Conservation (phyloP, 228 moss, liverwort and hornwort species). For the Sphagnum fallax region DNA sequence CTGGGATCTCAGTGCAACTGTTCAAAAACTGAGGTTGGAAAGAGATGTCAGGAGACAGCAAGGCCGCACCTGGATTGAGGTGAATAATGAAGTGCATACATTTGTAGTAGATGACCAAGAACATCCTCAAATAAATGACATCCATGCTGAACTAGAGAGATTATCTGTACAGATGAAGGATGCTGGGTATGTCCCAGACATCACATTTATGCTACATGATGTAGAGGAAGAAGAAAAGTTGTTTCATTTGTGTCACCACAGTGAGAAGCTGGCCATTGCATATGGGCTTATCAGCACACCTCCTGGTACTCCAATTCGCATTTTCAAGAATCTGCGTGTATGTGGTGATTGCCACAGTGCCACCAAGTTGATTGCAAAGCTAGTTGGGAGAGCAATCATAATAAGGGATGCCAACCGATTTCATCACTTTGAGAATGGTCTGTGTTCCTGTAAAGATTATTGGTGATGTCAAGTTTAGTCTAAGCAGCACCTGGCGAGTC, state of each 20-base stretch:
- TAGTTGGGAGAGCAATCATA: slow-evolving; percentile 18
- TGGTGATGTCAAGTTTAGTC: slow-evolving; percentile 23
- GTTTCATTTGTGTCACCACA: not conserved
- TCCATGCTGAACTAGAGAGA: too few species aligned
- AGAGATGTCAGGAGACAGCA: too few species aligned
- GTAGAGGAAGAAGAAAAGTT: not conserved
- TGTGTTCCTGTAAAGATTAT: slow-evolving; percentile 44
- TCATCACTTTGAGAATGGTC: slow-evolving; percentile 32
- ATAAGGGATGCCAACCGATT: slow-evolving; percentile 24
- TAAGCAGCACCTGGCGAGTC: too few species aligned
- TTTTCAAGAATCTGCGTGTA: slow-evolving; percentile 19
- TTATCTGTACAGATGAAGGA: too few species aligned
- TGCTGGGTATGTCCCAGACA: too few species aligned
- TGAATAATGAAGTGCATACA: too few species aligned
- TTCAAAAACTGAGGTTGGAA: too few species aligned
- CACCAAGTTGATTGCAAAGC: slow-evolving; percentile 26
- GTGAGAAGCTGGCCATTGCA: slow-evolving; percentile 3
- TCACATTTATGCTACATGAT: too few species aligned
- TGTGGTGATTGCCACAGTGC: slow-evolving; percentile 33
- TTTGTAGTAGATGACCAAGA: too few species aligned
- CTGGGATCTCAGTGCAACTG: not conserved
- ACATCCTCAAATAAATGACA: too few species aligned
- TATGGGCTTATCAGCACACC: slow-evolving; percentile 4
- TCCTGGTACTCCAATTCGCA: not conserved
- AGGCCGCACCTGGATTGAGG: too few species aligned